Base-by-base conservation (phyloP, 257 asterid genomes). In the Nemophila menziesii region DNA sequence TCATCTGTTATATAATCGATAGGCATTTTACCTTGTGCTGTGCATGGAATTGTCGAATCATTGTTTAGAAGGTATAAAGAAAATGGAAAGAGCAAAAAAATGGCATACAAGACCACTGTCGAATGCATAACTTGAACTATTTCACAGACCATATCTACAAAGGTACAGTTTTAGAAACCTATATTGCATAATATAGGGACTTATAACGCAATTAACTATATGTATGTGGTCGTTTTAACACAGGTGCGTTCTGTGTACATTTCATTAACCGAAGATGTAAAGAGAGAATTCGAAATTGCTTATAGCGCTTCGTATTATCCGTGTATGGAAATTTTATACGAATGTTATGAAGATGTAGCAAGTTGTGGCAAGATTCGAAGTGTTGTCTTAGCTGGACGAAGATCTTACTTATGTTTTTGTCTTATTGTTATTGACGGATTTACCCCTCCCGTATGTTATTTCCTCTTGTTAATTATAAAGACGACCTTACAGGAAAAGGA, bases 21-120 rank as follows among this genome's bases (percentile, higher is more conserved):
- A 87, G 97, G 97, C 26, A 87, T 87, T 69, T 71, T 87, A 67
- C 93, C 83, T 38, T 95, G 97, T 58, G 97, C 95, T 48, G 95
- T 87, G 52, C 97, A 87, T 55, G 97, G 97, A 16, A 69, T 83
- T 60, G 97, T 87, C 64, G 97, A 87, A 63, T 68, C 92, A 20
- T 57, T 87, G 33, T 87, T 87, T 72, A 75, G 97, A 72, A 73
- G 97, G 68, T 87, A 73, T 72, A 87, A 95, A 42, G 93, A 80
- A 54, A 69, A 80, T 49, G 97, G 97, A 54, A 87, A 83, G 90
- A 58, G 57, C 39, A 93, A 87, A 53, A 93, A 83, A 43, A 82
- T 77, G 63, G 97, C 95, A 51, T 87, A 87, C 77, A 87, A 73
- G 70, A 83, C 78, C 60, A 87, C 97, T 7, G 97, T 87, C 24